phyloP scores from a whole-genome alignment of 352 stramenopile species.

The Blastocystis sp. region DNA sequence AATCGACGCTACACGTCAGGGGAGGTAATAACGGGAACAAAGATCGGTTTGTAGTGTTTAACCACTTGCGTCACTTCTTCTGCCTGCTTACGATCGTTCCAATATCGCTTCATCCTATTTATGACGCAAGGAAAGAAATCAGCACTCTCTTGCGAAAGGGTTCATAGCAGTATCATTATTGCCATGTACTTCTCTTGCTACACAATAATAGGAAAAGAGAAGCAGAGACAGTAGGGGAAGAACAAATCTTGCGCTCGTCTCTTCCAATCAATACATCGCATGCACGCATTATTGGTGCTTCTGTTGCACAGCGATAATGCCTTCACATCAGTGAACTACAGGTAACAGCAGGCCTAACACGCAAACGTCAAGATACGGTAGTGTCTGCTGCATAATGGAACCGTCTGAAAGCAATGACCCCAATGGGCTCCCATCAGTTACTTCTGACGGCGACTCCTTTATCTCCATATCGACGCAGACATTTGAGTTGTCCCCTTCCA shows the following conservation, averaged over 20 bases:
- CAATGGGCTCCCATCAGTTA: background rate
- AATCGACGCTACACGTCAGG: background rate
- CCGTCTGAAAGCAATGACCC: background rate
- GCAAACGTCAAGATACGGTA: background rate
- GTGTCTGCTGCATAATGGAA: background rate
- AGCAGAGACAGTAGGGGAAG: background rate
- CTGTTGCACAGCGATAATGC: background rate
- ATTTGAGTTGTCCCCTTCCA: background rate
- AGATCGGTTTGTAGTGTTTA: background rate
- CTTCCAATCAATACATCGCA: background rate
- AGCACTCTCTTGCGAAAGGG: background rate
- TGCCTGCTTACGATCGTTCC: background rate
- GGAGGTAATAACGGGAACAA: background rate
- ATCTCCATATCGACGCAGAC: background rate
- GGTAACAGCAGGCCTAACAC: background rate
- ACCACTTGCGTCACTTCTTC: background rate
- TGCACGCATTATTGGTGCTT: background rate
- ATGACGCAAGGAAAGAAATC: background rate
- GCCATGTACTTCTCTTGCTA: background rate
- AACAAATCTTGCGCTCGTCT: background rate
- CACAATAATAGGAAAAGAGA: background rate
- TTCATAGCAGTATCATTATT: background rate
- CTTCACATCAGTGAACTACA: background rate
- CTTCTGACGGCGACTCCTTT: background rate
- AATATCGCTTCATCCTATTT: background rate